Evolutionary conservation across 2,329 filamentous ascomycete species (phyloP).

Genomic region (Curvularia hawaiiensis): DNA sequence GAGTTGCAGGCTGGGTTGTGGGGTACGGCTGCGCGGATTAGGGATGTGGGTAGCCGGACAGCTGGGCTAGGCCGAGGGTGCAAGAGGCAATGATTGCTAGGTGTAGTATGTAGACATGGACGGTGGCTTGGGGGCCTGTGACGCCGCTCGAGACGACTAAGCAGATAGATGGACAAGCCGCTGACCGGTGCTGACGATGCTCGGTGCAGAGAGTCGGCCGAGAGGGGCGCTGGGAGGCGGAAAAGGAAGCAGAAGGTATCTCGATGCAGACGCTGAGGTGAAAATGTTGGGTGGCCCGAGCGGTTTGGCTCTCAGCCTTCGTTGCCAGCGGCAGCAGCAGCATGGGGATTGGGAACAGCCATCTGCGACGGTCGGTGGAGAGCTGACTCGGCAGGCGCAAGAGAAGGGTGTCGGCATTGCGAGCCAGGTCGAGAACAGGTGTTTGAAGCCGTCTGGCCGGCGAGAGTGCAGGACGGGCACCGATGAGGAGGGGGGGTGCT

Average conservation of each 20-base stretch:
- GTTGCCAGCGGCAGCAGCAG: background rate
- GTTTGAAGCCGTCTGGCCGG: constrained; percentile 19
- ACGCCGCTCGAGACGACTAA: background rate
- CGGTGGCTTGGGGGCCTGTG: background rate
- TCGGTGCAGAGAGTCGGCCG: background rate
- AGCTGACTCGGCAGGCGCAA: constrained; percentile 2
- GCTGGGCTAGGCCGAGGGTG: background rate
- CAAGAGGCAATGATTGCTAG: background rate
- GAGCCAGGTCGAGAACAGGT: constrained; percentile 19
- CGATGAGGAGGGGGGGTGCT: constrained; percentile 16
- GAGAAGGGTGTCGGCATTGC: background rate
- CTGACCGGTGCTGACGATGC: too few relatives aligned
- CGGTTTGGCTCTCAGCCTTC: background rate
- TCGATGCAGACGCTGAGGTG: background rate
- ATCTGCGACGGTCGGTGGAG: background rate
- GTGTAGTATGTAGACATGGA: background rate
- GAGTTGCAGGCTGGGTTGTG: constrained; percentile 1
- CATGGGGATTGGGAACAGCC: background rate
- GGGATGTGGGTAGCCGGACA: background rate
- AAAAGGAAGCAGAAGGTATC: background rate
- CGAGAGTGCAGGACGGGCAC: constrained; percentile 19
- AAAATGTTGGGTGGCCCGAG: background rate
- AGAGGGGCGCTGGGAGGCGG: background rate
- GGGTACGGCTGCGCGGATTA: background rate
- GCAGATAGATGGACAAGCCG: background rate